Evolutionary conservation across 2,329 filamentous ascomycete species (phyloP).

Genomic region (Sarocladium strictum): DNA sequence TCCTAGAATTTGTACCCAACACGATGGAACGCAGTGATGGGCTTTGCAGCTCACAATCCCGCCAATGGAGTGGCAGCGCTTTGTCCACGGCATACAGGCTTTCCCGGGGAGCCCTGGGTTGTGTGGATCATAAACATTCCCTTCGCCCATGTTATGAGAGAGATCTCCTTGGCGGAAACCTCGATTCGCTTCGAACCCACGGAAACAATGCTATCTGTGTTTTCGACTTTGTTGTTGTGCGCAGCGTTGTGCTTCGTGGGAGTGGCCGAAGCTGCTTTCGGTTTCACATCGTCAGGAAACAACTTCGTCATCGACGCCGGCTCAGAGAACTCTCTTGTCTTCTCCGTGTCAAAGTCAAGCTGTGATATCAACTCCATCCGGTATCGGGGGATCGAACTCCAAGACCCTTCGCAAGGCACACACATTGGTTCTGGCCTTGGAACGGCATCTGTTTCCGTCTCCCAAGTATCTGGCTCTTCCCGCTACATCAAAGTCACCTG

Average conservation of each 20-base stretch:
- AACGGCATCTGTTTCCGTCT: slow-evolving; percentile 48
- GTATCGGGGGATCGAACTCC: slow-evolving; percentile 53
- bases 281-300: slow-evolving; percentile 31
- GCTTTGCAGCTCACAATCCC: not conserved
- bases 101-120: no score
- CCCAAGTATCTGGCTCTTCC: slow-evolving; percentile 22
- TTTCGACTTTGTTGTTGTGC: slow-evolving; percentile 17
- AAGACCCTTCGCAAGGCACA: slow-evolving; percentile 44
- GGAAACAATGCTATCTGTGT: not conserved
- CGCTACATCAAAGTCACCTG: slow-evolving; percentile 58
- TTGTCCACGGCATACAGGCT: no score
- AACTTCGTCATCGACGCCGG: slow-evolving; percentile 43
- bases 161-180: not conserved
- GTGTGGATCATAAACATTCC: no score
- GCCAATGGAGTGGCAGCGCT: not conserved
- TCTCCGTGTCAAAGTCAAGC: slow-evolving; percentile 44
- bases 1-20: not conserved
- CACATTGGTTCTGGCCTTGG: slow-evolving; percentile 56
- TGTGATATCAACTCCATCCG: slow-evolving; percentile 61
- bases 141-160: not conserved
- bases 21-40: not conserved
- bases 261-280: slow-evolving; percentile 29
- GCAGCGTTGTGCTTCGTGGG: slow-evolving; percentile 20
- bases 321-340: slow-evolving; percentile 40
- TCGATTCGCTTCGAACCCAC: not conserved